These are phyloP conservation scores for Chlamydomonas sp. DNA, from an alignment of 139 green algal species.

Conservation along the genomic window DNA sequence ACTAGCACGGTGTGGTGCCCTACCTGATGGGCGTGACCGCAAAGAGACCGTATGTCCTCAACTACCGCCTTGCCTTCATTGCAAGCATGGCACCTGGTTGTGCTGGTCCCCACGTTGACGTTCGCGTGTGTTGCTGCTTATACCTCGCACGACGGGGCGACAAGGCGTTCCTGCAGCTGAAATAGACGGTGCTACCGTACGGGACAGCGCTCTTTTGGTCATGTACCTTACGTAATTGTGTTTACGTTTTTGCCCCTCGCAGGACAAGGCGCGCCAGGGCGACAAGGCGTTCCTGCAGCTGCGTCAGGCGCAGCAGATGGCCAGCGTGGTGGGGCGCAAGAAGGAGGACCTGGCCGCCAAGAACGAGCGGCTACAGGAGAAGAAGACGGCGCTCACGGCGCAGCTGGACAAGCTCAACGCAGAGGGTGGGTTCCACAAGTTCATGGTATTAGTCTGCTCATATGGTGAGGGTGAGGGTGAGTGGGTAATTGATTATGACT, in stretches of 20 bases:
- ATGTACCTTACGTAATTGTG: background rate
- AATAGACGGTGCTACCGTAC: slow-evolving; percentile 38
- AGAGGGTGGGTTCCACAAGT: slow-evolving; percentile 2
- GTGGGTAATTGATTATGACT: no score
- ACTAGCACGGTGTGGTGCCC: no score
- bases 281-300: slow-evolving; percentile 69
- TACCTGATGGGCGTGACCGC: no score
- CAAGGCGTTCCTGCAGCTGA: slow-evolving; percentile 66
- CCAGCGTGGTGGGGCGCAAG: slow-evolving; percentile 52
- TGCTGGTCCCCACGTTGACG: no score
- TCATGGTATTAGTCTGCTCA: background rate
- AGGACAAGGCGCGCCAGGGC: slow-evolving; percentile 39
- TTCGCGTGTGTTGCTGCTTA: no score
- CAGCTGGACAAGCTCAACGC: slow-evolving; percentile 58
- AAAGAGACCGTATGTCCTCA: no score
- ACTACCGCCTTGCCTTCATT: no score
- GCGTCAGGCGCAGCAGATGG: slow-evolving; percentile 69
- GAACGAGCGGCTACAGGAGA: slow-evolving; percentile 59
- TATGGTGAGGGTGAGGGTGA: background rate
- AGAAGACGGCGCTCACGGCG: slow-evolving; percentile 52
- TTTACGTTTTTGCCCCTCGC: background rate
- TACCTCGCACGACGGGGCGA: slow-evolving; percentile 38
- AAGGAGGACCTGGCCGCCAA: slow-evolving; percentile 54
- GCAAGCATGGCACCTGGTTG: no score
- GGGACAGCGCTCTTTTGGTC: background rate